Conservation (phyloP, 2,329 filamentous ascomycete species). For the Parascedosporium putredinis region DNA sequence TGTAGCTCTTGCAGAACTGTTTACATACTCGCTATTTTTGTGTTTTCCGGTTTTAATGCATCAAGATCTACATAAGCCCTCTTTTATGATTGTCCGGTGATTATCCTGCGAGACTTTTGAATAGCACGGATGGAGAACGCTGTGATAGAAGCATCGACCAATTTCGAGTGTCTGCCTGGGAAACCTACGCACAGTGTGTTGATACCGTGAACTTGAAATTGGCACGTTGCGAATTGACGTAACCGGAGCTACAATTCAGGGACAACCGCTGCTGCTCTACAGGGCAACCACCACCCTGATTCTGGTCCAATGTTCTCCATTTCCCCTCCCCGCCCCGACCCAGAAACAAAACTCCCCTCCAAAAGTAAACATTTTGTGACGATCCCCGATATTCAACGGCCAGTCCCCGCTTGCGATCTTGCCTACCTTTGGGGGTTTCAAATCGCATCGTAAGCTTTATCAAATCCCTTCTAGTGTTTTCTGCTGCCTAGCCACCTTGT, state of each 20-base stretch:
- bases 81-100: no score
- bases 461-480: background rate
- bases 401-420: background rate
- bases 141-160: no score
- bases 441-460: background rate
- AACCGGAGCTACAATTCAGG: background rate
- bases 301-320: background rate
- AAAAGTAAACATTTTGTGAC: background rate
- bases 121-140: no score
- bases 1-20: no score
- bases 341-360: background rate
- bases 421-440: background rate
- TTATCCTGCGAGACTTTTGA: no score
- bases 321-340: background rate
- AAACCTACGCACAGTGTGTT: no score
- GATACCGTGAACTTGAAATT: no score
- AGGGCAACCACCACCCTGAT: background rate
- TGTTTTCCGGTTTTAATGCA: no score
- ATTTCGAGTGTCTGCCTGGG: no score
- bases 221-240: background rate
- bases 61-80: no score
- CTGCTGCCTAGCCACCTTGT: background rate
- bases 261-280: background rate
- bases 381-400: background rate
- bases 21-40: no score